These are phyloP conservation scores for Fusarium duplospermum DNA, from an alignment of 2,329 filamentous ascomycete genomes.

Conservation along the genomic window DNA sequence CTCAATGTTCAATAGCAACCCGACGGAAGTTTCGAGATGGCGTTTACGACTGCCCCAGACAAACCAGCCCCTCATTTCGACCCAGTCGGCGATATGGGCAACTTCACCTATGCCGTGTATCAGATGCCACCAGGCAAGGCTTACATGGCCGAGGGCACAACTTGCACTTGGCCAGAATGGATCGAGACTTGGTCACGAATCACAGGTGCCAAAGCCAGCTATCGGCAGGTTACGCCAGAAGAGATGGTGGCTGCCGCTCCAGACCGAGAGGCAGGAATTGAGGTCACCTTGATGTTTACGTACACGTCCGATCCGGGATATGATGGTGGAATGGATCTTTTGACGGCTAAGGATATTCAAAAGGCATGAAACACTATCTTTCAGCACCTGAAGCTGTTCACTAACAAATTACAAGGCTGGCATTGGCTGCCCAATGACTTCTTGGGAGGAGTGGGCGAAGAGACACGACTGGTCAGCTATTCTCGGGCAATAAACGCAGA, in stretches of 20 bases:
- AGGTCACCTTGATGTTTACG: slow-evolving; percentile 59
- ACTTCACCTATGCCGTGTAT: slow-evolving; percentile 60
- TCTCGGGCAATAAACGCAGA: neutral
- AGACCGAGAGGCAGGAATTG: slow-evolving; percentile 56
- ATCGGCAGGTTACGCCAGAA: slow-evolving; percentile 54
- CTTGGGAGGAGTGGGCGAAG: slow-evolving; percentile 50
- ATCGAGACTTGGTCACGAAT: slow-evolving; percentile 55
- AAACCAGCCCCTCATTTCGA: slow-evolving; percentile 57
- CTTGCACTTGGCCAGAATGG: slow-evolving; percentile 60
- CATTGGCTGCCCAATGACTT: slow-evolving; percentile 58
- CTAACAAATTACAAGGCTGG: slow-evolving; percentile 49
- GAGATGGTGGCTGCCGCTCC: slow-evolving; percentile 53
- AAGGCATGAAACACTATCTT: slow-evolving; percentile 48
- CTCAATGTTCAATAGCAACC: slow-evolving; percentile 42
- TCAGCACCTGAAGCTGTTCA: neutral
- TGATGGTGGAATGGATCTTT: slow-evolving; percentile 57
- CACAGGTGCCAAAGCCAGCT: slow-evolving; percentile 50
- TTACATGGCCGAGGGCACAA: slow-evolving; percentile 61
- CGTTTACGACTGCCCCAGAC: slow-evolving; percentile 56
- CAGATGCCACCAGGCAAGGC: slow-evolving; percentile 61
- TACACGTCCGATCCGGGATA: slow-evolving; percentile 62
- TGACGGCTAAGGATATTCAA: slow-evolving; percentile 57
- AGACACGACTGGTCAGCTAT: slow-evolving; percentile 51
- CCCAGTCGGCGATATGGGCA: slow-evolving; percentile 60
- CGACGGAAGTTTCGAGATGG: slow-evolving; percentile 59